These are phyloP conservation scores for Hymenoscyphus fructigenus DNA, from an alignment of 2,329 filamentous ascomycete genomes.

Conservation along the genomic window DNA sequence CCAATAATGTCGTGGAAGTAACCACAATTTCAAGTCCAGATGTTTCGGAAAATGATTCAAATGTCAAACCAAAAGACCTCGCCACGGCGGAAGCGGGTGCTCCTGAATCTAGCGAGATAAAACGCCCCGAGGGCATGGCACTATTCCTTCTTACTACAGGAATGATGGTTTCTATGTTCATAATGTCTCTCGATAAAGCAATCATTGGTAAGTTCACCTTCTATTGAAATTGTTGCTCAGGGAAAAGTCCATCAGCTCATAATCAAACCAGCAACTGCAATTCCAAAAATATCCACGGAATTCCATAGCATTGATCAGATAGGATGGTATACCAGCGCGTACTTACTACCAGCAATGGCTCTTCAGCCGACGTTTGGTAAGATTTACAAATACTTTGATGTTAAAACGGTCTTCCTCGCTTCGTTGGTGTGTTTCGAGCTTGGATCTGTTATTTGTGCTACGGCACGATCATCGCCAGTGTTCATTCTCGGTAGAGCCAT, in stretches of 20 bases:
- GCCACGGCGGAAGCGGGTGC: not conserved
- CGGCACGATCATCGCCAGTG: conserved; percentile 30
- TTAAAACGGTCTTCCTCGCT: conserved; percentile 24
- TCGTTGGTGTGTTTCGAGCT: conserved; percentile 31
- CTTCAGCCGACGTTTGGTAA: conserved; percentile 28
- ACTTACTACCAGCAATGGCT: conserved; percentile 36
- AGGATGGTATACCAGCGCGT: conserved; percentile 39
- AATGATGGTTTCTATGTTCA: conserved; percentile 7
- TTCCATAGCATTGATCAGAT: conserved; percentile 39
- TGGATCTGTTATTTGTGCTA: conserved; percentile 32
- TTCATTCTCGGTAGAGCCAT: conserved; percentile 37
- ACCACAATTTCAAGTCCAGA: not conserved
- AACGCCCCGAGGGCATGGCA: conserved; percentile 1
- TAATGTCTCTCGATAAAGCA: conserved; percentile 6
- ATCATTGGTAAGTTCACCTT: not conserved
- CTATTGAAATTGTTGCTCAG: not conserved
- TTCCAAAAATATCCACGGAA: conserved; percentile 39
- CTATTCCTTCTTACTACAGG: not conserved
- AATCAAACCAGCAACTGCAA: conserved; percentile 30
- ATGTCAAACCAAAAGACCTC: not conserved
- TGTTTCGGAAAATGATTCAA: not conserved
- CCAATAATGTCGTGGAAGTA: not conserved
- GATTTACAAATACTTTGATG: conserved; percentile 26
- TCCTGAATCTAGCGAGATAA: not conserved
- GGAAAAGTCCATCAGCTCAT: not conserved